Evolutionary conservation across 2,329 filamentous ascomycete genomes (phyloP).

Genomic region (Pyrenophora teres): DNA sequence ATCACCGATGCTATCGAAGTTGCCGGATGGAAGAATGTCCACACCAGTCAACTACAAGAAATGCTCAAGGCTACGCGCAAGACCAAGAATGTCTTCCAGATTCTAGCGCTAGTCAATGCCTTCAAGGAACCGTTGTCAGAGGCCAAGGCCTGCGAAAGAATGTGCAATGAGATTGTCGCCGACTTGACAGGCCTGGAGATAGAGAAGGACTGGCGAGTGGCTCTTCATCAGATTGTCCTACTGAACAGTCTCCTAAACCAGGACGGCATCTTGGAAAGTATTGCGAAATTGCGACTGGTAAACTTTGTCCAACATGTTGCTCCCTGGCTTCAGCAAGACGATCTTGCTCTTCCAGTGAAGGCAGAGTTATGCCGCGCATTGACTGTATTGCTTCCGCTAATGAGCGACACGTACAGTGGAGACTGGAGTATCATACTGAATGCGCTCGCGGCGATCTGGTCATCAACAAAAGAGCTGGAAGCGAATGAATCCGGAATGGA

Average conservation of each 20-base stretch:
- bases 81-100: slow-evolving; percentile 51
- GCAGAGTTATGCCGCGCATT: slow-evolving; percentile 61
- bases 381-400: slow-evolving; percentile 67
- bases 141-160: slow-evolving; percentile 54
- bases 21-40: slow-evolving; percentile 47
- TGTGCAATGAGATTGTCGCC: slow-evolving; percentile 65
- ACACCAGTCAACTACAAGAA: slow-evolving; percentile 45
- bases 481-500: slow-evolving; percentile 31
- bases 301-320: slow-evolving; percentile 82
- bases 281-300: slow-evolving; percentile 70
- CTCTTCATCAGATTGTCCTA: slow-evolving; percentile 56
- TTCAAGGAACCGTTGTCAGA: slow-evolving; percentile 56
- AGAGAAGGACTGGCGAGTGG: slow-evolving; percentile 49
- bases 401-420: slow-evolving; percentile 82
- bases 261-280: slow-evolving; percentile 53
- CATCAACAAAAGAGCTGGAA: slow-evolving; percentile 29
- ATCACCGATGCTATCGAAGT: slow-evolving; percentile 49
- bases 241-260: slow-evolving; percentile 61
- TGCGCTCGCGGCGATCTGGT: slow-evolving; percentile 47
- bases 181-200: slow-evolving; percentile 62
- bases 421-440: slow-evolving; percentile 70
- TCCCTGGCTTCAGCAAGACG: slow-evolving; percentile 66
- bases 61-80: slow-evolving; percentile 38
- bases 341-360: slow-evolving; percentile 57
- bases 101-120: slow-evolving; percentile 55